These are phyloP conservation scores for Leccinum longicurvipes DNA, from an alignment of 768 basidiomycete genomes.

Conservation along the genomic window DNA sequence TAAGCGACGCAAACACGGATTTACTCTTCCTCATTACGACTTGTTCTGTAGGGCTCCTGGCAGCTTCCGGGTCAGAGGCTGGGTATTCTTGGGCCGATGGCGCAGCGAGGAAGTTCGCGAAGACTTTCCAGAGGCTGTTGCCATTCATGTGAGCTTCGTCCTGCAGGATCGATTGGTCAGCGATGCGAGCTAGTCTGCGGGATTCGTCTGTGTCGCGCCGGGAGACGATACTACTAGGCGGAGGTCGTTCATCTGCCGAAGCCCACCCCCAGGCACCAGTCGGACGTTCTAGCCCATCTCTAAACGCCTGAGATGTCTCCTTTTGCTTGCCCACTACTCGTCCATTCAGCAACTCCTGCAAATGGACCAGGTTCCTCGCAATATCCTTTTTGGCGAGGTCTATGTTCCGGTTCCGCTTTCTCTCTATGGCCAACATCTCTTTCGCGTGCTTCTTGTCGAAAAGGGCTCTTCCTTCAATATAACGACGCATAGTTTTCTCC, in stretches of 20 bases:
- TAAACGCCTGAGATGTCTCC: conserved; percentile 19
- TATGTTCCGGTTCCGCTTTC: conserved; percentile 60
- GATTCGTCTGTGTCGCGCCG: conserved; percentile 84
- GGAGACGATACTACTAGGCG: conserved; percentile 89
- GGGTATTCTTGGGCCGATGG: conserved; percentile 44
- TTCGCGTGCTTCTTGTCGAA: conserved; percentile 69
- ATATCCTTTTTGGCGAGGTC: conserved; percentile 64
- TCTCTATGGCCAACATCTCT: conserved; percentile 57
- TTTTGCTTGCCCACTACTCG: conserved; percentile 21
- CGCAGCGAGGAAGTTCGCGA: conserved; percentile 61
- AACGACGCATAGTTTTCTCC: conserved; percentile 74
- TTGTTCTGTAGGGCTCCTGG: neutral
- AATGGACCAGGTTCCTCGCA: conserved; percentile 46
- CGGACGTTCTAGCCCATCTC: conserved; percentile 36
- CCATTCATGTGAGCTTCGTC: conserved; percentile 56
- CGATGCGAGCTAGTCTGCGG: conserved; percentile 64
- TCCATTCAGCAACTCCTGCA: conserved; percentile 31
- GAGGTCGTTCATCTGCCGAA: conserved; percentile 86
- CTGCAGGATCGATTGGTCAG: conserved; percentile 62
- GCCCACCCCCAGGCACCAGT: conserved; percentile 73
- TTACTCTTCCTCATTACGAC: conserved; percentile 20
- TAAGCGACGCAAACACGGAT: conserved; percentile 26
- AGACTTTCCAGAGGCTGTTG: conserved; percentile 69
- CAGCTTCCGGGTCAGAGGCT: conserved; percentile 15
- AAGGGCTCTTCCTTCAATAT: conserved; percentile 53